These are phyloP conservation scores for Peronosclerospora sorghi DNA, from an alignment of 352 stramenopile genomes.

Conservation along the genomic window DNA sequence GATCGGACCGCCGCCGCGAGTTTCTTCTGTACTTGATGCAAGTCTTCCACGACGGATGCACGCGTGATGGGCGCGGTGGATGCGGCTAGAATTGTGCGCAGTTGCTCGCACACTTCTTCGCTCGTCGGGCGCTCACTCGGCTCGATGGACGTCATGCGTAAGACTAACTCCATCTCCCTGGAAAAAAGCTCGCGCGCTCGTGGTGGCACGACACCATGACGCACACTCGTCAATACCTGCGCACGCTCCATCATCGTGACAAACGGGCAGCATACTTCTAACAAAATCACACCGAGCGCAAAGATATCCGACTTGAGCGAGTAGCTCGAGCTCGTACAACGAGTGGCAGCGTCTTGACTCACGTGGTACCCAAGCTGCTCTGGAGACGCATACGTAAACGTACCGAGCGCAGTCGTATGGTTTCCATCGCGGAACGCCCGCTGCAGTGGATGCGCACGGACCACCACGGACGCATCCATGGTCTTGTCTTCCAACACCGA, in stretches of 20 bases:
- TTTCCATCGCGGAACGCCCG: conserved; percentile 26
- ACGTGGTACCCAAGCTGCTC: conserved; percentile 68
- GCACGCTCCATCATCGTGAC: conserved; percentile 81
- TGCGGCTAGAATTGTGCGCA: conserved; percentile 33
- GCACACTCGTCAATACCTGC: conserved; percentile 66
- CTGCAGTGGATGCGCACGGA: conserved; percentile 14
- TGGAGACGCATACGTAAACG: conserved; percentile 80
- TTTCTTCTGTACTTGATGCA: conserved; percentile 49
- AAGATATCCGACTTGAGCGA: conserved; percentile 83
- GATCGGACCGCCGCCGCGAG: conserved; percentile 41
- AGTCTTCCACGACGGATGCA: conserved; percentile 44
- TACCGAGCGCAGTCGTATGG: conserved; percentile 72
- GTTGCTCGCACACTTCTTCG: conserved; percentile 48
- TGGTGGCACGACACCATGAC: conserved; percentile 69
- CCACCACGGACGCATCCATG: conserved; percentile 5
- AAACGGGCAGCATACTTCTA: conserved; percentile 78
- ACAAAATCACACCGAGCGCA: conserved; percentile 66
- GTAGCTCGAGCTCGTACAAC: conserved; percentile 66
- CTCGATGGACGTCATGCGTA: conserved; percentile 69
- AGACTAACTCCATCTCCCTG: conserved; percentile 59
- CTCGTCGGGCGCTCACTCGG: conserved; percentile 46
- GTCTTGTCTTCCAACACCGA: conserved; percentile 31
- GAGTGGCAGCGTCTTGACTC: conserved; percentile 27
- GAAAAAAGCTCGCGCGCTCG: conserved; percentile 48
- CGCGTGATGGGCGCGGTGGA: conserved; percentile 22